phyloP scores from a whole-genome alignment of 441 rosid species.

The Gossypium lobatum region DNA sequence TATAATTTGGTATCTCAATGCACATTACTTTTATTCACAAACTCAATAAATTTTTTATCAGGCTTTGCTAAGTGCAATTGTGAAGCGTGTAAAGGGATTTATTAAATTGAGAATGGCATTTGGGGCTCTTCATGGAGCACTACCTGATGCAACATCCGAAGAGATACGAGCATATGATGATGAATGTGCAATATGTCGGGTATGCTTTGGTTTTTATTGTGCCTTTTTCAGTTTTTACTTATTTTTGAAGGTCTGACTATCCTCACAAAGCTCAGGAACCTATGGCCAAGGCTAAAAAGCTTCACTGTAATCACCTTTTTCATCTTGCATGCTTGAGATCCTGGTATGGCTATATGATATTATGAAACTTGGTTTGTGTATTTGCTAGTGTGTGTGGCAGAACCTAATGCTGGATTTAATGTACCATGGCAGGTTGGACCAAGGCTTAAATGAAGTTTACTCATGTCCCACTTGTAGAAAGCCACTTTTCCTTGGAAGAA shows the following conservation, averaged over 20 bases:
- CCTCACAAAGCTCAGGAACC: slow-evolving; percentile 70
- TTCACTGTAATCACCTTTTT: slow-evolving; percentile 84
- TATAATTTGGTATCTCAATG: slow-evolving; percentile 10
- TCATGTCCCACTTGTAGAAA: slow-evolving; percentile 99
- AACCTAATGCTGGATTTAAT: slow-evolving; percentile 20
- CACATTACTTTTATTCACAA: slow-evolving; percentile 3
- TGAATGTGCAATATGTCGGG: slow-evolving; percentile 99
- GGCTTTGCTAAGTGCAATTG: slow-evolving; percentile 88
- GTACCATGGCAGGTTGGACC: slow-evolving; percentile 84
- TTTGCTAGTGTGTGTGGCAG: slow-evolving; percentile 12
- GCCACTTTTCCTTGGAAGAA: slow-evolving; percentile 76
- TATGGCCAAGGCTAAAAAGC: slow-evolving; percentile 96
- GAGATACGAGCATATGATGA: slow-evolving; percentile 87
- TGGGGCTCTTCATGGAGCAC: slow-evolving; percentile 91
- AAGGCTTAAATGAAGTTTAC: slow-evolving; percentile 84
- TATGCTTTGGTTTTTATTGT: slow-evolving; percentile 29
- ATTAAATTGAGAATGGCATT: slow-evolving; percentile 80
- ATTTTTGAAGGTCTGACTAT: slow-evolving; percentile 18
- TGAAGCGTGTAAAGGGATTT: slow-evolving; percentile 87
- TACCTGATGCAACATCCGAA: slow-evolving; percentile 92
- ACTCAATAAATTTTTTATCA: slow-evolving; percentile 31
- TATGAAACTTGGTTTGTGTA: slow-evolving; percentile 8
- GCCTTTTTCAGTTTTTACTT: slow-evolving; percentile 8
- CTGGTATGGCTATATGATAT: slow-evolving; percentile 50
- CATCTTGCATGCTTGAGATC: slow-evolving; percentile 99